Evolutionary conservation across 495 filamentous ascomycete species (phyloP).

Genomic region (Podospora sp.): DNA sequence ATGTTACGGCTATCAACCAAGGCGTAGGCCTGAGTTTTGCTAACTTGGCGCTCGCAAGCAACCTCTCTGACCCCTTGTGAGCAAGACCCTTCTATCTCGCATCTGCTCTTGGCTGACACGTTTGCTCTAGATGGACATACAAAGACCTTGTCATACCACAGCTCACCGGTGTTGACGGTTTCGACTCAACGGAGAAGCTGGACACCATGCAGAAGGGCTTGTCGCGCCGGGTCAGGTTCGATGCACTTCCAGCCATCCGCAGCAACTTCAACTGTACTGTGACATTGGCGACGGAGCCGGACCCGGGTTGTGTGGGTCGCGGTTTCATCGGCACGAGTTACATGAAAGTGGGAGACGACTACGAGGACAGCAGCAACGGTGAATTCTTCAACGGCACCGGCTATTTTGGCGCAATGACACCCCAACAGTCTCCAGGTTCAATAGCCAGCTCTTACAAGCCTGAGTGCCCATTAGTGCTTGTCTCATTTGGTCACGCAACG

Average conservation of each 20-base stretch:
- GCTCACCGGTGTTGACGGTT: not conserved
- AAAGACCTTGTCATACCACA: not conserved
- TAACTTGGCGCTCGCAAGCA: constrained; percentile 7
- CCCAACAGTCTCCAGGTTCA: not conserved
- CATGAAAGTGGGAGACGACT: not conserved
- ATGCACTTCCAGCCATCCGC: not conserved
- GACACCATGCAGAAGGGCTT: too few relatives aligned
- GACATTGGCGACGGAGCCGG: not conserved
- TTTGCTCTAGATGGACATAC: constrained; percentile 2
- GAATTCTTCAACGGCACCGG: not conserved
- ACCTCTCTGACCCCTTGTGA: constrained; percentile 4
- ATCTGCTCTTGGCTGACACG: not conserved
- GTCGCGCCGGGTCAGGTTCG: not conserved
- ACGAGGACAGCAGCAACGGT: not conserved
- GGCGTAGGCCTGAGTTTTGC: not conserved
- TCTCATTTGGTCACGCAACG: not conserved
- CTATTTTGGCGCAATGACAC: not conserved
- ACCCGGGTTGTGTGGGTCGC: too few relatives aligned
- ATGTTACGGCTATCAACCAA: not conserved
- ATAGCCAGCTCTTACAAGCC: too few relatives aligned
- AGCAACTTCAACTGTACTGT: not conserved
- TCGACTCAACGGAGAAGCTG: not conserved
- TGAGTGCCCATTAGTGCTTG: not conserved
- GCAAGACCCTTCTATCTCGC: not conserved
- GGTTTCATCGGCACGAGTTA: too few relatives aligned